Conservation (phyloP, 306 rosid genomes). For the Quercus aquifolioides region DNA sequence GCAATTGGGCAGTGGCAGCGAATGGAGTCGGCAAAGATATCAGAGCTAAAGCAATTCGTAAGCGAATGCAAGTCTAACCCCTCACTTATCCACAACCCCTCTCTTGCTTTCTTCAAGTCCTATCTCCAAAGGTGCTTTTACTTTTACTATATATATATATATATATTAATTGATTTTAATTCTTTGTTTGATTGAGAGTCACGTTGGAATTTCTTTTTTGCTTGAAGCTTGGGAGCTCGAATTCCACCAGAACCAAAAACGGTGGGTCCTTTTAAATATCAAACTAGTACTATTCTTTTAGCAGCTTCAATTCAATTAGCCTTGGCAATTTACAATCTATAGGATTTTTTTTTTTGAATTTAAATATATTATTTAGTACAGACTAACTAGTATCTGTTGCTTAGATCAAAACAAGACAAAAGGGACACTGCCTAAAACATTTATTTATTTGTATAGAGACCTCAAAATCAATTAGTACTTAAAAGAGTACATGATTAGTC, state of each 20-base stretch:
- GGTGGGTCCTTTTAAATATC: constrained; percentile 19
- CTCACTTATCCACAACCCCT: constrained; percentile 55
- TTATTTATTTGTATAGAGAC: no score
- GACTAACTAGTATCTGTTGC: no score
- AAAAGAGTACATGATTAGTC: no score
- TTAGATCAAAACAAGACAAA: no score
- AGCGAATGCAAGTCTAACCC: constrained; percentile 63
- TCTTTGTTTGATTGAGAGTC: neutral
- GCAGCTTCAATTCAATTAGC: no score
- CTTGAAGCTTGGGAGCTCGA: constrained; percentile 67
- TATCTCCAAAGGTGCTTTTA: constrained; percentile 59
- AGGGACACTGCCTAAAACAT: no score
- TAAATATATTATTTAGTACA: no score
- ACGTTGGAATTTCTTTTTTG: neutral
- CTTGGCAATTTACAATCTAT: no score
- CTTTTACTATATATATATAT: neutral
- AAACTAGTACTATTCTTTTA: no score
- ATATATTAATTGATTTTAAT: neutral
- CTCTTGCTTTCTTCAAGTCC: constrained; percentile 74
- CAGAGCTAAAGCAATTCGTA: constrained; percentile 53
- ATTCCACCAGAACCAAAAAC: constrained; percentile 49
- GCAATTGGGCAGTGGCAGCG: neutral
- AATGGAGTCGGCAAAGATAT: constrained; percentile 45
- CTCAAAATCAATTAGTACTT: no score
- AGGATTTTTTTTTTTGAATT: no score